These are phyloP conservation scores for Gonium pectorale DNA, from an alignment of 139 green algal species.

Conservation along the genomic window DNA sequence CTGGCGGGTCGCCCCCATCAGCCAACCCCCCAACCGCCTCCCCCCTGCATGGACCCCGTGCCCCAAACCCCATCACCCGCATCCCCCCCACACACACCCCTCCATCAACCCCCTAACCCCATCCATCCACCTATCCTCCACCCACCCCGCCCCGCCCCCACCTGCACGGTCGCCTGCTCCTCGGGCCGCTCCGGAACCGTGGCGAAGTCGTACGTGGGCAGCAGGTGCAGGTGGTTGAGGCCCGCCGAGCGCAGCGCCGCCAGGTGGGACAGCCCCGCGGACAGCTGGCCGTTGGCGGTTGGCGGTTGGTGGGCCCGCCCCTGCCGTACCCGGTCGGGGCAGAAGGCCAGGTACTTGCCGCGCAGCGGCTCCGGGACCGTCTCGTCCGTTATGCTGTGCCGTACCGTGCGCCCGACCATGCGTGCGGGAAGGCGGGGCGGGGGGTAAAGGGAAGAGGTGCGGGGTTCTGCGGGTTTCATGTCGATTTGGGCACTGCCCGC, in stretches of 20 bases:
- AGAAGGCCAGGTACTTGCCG: conserved; percentile 90
- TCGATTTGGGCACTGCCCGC: no score
- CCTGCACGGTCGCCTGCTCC: conserved; percentile 65
- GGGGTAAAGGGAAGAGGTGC: no score
- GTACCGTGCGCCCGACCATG: no score
- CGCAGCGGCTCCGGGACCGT: conserved; percentile 68
- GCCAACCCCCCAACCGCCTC: no score
- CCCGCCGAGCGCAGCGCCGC: conserved; percentile 59
- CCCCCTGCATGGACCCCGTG: no score
- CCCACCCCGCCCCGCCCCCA: not conserved
- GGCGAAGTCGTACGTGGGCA: conserved; percentile 90
- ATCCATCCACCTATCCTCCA: not conserved
- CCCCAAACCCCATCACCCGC: no score
- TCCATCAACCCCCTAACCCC: no score
- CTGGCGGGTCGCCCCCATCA: no score
- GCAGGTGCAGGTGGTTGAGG: conserved; percentile 91
- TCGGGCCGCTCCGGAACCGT: conserved; percentile 82
- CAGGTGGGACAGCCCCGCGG: conserved; percentile 57
- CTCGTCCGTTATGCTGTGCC: conserved; percentile 72
- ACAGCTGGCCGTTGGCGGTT: conserved; percentile 11
- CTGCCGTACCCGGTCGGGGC: conserved; percentile 46
- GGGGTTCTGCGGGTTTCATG: no score
- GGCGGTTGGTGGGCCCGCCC: no score
- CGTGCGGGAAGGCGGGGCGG: no score
- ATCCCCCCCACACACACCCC: no score